Conservation (phyloP, 208 protist species). For the Crithidia sp. region DNA sequence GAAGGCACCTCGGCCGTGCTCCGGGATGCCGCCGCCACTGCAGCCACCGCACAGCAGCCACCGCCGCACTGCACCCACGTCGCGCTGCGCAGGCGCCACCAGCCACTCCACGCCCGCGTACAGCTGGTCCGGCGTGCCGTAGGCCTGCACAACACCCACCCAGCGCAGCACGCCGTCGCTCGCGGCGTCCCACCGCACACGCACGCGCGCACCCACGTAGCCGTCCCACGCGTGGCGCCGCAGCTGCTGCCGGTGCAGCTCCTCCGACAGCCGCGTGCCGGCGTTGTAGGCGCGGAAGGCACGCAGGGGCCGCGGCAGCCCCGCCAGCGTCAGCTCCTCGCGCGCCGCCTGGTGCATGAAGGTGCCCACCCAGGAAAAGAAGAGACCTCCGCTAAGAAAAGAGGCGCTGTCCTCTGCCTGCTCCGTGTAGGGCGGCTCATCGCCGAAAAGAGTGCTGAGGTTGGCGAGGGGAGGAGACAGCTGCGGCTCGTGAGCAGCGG, state of each 20-base stretch:
- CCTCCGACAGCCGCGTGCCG: conserved; percentile 10
- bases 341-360: conserved; percentile 25
- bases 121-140: conserved; percentile 33
- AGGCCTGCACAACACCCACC: conserved; percentile 55
- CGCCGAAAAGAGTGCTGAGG: conserved; percentile 27
- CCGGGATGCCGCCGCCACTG: neutral
- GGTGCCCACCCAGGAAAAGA: conserved; percentile 42
- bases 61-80: conserved; percentile 15
- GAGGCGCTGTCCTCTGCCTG: conserved; percentile 32
- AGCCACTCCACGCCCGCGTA: conserved; percentile 68
- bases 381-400: conserved; percentile 24
- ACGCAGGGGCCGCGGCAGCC: conserved; percentile 10
- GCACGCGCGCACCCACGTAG: conserved; percentile 36
- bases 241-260: conserved; percentile 33
- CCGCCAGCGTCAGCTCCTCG: conserved; percentile 11
- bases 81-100: conserved; percentile 28
- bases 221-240: conserved; percentile 45
- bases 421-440: conserved; percentile 29
- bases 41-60: conserved; percentile 10
- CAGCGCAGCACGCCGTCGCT: conserved; percentile 49
- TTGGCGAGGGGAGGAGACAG: neutral
- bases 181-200: conserved; percentile 24
- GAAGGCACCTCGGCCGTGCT: conserved; percentile 27
- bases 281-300: conserved; percentile 16
- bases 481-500: neutral